Evolutionary conservation across 352 stramenopile genomes (phyloP).

Genomic region (Phytopythium mirpurense): DNA sequence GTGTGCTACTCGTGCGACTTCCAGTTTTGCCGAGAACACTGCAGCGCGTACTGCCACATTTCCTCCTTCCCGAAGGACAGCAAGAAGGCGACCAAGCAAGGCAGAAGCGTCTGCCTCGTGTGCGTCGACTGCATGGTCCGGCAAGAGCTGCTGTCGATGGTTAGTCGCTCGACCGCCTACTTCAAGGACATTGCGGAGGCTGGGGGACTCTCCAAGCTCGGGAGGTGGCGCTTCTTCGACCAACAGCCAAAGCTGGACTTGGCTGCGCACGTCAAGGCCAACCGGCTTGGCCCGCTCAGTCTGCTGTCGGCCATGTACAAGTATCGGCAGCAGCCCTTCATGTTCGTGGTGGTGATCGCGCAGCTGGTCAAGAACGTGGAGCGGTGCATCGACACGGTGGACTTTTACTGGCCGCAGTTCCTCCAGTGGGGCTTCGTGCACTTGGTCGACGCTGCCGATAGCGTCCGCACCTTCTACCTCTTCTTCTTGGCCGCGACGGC

Average conservation of each 20-base stretch:
- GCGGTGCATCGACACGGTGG: conserved; percentile 43
- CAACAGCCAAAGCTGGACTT: conserved; percentile 41
- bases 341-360: conserved; percentile 61
- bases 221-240: conserved; percentile 52
- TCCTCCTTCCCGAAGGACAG: conserved; percentile 15
- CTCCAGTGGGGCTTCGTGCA: conserved; percentile 61
- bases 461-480: conserved; percentile 56
- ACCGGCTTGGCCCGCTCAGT: conserved; percentile 38
- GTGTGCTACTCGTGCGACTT: conserved; percentile 40
- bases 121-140: conserved; percentile 54
- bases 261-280: conserved; percentile 29
- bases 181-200: conserved; percentile 31
- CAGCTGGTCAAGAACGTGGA: conserved; percentile 58
- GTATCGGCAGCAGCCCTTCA: conserved; percentile 61
- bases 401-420: conserved; percentile 70
- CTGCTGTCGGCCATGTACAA: conserved; percentile 60
- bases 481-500: conserved; percentile 49
- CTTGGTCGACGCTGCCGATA: conserved; percentile 33
- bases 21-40: conserved; percentile 47
- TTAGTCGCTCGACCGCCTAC: conserved; percentile 18
- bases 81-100: conserved; percentile 1
- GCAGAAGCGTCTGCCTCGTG: conserved; percentile 17
- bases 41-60: conserved; percentile 22
- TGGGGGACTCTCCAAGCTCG: conserved; percentile 41
- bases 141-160: conserved; percentile 37